A percentile compares a stretch with the other conserved stretches of the same genome.
phyloP scores from a whole-genome alignment of 208 protist genomes.

The Pavlovales sp. region DNA sequence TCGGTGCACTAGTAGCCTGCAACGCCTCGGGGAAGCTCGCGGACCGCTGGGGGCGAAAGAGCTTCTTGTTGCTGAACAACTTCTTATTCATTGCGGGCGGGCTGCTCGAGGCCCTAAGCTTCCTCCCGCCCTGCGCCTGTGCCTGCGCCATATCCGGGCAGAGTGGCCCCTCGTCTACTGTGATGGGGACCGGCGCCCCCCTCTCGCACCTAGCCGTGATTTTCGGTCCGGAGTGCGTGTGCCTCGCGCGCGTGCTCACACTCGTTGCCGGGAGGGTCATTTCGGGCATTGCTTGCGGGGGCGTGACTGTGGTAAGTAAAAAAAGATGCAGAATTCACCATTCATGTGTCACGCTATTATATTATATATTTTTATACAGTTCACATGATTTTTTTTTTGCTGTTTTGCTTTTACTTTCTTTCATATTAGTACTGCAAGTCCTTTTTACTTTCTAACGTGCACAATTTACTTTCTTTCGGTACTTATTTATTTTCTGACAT shows the following conservation, averaged over 20 bases:
- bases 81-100: not conserved
- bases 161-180: not conserved
- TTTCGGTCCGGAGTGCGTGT: not conserved
- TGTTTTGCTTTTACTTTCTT: no score
- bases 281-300: not conserved
- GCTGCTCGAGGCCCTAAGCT: not conserved
- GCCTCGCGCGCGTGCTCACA: not conserved
- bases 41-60: constrained; percentile 16
- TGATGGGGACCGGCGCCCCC: not conserved
- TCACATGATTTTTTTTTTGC: no score
- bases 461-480: no score
- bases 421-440: no score
- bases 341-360: no score
- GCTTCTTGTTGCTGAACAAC: not conserved
- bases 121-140: not conserved
- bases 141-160: no score
- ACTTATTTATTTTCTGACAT: no score
- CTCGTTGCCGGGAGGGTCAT: not conserved
- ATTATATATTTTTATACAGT: no score
- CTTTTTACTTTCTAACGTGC: no score
- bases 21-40: constrained; percentile 5
- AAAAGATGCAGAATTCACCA: no score
- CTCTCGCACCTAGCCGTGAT: not conserved
- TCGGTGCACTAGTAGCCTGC: constrained; percentile 16
- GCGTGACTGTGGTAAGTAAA: constrained; percentile 16